Evolutionary conservation across 2,329 filamentous ascomycete genomes (phyloP).

Genomic region (Colletotrichum simmondsii): DNA sequence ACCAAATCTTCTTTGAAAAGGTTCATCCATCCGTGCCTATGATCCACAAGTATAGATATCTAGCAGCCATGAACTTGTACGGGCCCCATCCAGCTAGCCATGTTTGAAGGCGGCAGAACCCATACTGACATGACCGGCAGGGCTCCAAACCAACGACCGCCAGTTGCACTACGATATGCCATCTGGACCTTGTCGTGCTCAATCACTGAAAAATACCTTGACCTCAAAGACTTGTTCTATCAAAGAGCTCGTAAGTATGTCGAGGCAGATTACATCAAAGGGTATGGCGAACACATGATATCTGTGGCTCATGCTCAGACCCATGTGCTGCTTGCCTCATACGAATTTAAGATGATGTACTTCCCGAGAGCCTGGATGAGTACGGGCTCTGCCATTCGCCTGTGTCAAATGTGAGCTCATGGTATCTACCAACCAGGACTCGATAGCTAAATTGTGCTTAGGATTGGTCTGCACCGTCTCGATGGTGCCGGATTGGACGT

Average conservation of each 20-base stretch:
- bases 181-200: constrained; percentile 97
- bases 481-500: constrained; percentile 88
- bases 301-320: constrained; percentile 88
- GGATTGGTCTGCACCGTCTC: constrained; percentile 91
- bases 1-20: constrained; percentile 91
- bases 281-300: constrained; percentile 89
- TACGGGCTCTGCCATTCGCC: constrained; percentile 81
- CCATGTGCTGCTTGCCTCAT: constrained; percentile 81
- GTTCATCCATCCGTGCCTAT: constrained; percentile 87
- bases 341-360: constrained; percentile 98
- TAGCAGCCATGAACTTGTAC: constrained; percentile 86
- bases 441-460: constrained; percentile 49
- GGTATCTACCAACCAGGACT: not conserved
- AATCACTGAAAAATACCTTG: constrained; percentile 82
- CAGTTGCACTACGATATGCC: constrained; percentile 88
- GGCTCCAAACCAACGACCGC: constrained; percentile 85
- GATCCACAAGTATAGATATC: constrained; percentile 88
- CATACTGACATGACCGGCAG: constrained; percentile 46
- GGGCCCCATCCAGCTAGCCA: constrained; percentile 38
- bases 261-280: constrained; percentile 89
- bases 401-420: constrained; percentile 79
- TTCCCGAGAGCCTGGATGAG: constrained; percentile 97
- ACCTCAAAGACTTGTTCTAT: constrained; percentile 90
- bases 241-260: constrained; percentile 89
- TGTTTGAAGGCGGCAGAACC: not conserved